phyloP scores from a whole-genome alignment of 2,329 filamentous ascomycete species.

The Fusarium temperatum region DNA sequence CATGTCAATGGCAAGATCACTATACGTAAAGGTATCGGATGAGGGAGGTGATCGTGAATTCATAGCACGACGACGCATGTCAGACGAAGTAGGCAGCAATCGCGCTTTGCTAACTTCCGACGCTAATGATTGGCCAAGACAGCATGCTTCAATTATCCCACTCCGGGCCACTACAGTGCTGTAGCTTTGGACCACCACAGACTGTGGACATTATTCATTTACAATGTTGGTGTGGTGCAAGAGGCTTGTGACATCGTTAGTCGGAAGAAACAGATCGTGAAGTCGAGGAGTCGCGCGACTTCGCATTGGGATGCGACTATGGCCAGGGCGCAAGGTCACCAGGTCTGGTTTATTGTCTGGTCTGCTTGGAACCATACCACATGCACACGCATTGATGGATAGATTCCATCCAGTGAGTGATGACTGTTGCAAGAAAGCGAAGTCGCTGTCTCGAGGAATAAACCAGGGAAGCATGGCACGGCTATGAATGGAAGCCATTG shows the following conservation, averaged over 20 bases:
- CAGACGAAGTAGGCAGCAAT: slow-evolving; percentile 2
- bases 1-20: background rate
- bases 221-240: background rate
- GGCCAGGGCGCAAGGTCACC: background rate
- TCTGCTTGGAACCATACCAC: background rate
- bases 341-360: background rate
- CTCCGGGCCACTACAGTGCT: background rate
- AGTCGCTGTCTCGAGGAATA: background rate
- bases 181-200: background rate
- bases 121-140: background rate
- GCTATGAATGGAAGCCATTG: background rate
- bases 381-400: background rate
- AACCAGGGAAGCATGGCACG: background rate
- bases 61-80: background rate
- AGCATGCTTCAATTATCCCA: background rate
- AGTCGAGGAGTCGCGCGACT: background rate
- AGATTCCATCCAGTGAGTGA: background rate
- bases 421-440: background rate
- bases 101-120: background rate
- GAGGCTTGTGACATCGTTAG: background rate
- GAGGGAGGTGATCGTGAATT: background rate
- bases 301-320: background rate
- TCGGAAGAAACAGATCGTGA: background rate
- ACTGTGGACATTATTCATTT: background rate
- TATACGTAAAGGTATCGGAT: background rate